A percentile compares a stretch with the other conserved stretches of the same genome.
phyloP scores from a whole-genome alignment of 306 rosid genomes.

The Parietaria judaica region DNA sequence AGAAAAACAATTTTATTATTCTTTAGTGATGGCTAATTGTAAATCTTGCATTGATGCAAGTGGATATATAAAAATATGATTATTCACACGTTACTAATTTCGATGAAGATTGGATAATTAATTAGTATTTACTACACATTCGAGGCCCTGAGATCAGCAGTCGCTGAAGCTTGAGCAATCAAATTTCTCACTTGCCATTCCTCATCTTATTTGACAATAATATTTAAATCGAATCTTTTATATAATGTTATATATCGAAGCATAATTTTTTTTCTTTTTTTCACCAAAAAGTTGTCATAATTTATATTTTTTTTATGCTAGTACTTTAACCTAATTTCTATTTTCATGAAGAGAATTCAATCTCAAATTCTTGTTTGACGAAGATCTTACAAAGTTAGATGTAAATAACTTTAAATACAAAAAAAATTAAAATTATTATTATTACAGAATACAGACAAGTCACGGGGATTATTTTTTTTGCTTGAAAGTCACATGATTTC shows the following conservation, averaged over 20 bases:
- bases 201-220: background rate
- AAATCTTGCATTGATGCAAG: background rate
- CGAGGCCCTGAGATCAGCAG: background rate
- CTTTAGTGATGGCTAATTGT: background rate
- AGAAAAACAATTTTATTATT: background rate
- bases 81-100: background rate
- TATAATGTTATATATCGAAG: background rate
- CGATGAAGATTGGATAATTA: background rate
- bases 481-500: no score
- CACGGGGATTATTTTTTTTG: no score
- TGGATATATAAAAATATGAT: background rate
- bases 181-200: background rate
- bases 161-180: background rate
- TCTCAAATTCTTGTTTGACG: conserved; percentile 3
- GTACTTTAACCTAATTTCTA: no score
- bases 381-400: no score
- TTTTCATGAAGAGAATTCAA: background rate
- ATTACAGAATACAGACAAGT: no score
- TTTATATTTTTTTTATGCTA: no score
- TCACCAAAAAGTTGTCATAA: no score
- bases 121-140: background rate
- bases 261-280: no score
- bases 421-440: no score
- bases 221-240: background rate
- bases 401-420: no score